Evolutionary conservation across 495 filamentous ascomycete species (phyloP), one percentile per base, ranked within the genome.

Genomic region (Elasticomyces elasticus): DNA sequence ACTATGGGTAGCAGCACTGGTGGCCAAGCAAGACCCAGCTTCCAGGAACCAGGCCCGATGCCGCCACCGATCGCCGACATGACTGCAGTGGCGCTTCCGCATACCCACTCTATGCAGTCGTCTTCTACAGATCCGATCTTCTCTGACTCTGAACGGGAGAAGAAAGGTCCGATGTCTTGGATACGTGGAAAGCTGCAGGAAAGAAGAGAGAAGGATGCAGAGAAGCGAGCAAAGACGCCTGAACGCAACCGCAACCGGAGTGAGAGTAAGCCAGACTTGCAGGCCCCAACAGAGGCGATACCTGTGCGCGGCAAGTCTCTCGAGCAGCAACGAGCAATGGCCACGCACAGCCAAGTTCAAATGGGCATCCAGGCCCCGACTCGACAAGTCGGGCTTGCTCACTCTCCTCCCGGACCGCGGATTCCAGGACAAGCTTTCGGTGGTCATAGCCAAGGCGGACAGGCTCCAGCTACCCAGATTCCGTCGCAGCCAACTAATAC

Each of bases 101-200:
- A 10, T 15, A 44, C 26, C 13, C 49, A 23, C 1, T 17, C 26
- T n/a, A 24, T 42, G 19, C 58, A 46, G 37, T 47, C 49, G 0
- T 10, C 53, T 2, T 19, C 26, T 1, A 49, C 49, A 12, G 54
- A 54, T 19, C 43, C 54, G 0, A 41, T 62, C 17, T 62, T 62
- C 31, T 62, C 59, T 13, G 59, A 62, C 38, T 58, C 54, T 1
- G 59, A 62, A 47, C 54, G 59, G 4, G 59, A 62, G 45, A 55
- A 81, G 64, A 86, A 80, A 56, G 84, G 86, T n/a, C 75, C 88
- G 5, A 76, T 94, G 45, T 82, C 80, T 15, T 94, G 90, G 78
- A 78, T 95, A 59, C 86, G 86, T 64, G 83, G 81, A 57, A 94
- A 92, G 69, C 80, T 92, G 37, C 78, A 83, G 17, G 86, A 89